A percentile compares a stretch with the other conserved stretches of the same genome.
Evolutionary conservation across 345 rosid species (phyloP).

Genomic region (Citrus inodora): DNA sequence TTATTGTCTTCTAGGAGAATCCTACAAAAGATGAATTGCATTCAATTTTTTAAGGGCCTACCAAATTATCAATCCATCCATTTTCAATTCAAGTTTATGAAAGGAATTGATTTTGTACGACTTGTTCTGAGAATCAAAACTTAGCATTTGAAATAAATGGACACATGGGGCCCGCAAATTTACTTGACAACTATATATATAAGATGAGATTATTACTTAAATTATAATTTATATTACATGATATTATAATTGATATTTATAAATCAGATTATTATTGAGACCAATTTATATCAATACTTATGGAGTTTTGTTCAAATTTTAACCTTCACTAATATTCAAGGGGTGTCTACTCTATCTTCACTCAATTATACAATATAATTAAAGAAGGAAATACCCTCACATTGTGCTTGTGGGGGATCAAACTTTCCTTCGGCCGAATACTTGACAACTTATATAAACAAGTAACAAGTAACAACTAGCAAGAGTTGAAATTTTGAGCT

Average conservation of each 20-base stretch:
- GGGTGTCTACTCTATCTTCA: accelerated
- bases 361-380: no score
- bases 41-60: neutral
- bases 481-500: no score
- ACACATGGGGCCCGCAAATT: neutral
- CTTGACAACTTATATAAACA: no score
- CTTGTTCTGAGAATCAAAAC: neutral
- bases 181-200: no score
- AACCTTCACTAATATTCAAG: no score
- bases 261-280: no score
- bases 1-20: neutral
- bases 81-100: neutral
- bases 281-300: no score
- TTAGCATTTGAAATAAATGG: no score
- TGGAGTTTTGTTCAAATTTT: accelerated
- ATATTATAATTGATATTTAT: no score
- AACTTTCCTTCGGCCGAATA: accelerated
- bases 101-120: neutral
- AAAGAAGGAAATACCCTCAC: accelerated
- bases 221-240: accelerated
- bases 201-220: no score
- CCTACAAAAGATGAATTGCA: neutral
- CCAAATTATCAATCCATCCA: neutral
- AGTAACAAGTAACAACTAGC: neutral
- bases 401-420: accelerated